Base-by-base conservation (phyloP, 768 basidiomycete species). In the Dendrothele bispora region DNA sequence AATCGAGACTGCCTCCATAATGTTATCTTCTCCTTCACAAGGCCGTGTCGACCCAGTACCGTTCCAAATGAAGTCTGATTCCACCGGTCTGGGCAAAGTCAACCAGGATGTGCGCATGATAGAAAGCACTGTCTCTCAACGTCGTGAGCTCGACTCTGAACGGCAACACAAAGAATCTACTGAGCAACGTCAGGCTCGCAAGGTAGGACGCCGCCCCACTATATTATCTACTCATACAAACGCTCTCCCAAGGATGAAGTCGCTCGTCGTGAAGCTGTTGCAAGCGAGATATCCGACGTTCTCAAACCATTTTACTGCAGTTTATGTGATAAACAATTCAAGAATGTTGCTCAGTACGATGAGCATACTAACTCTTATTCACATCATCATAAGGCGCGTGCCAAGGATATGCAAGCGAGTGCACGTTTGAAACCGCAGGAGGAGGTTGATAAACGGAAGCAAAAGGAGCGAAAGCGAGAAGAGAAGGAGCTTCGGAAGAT, bases 311-410 rank as follows among this genome's bases (percentile, higher is more conserved):
- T 92, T 66, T 91, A 91, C 61, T 93, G 91, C 62, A 67, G 73
- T 21, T 75, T 91, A 17, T 93, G 91, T 69, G 88, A 91, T 52
- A 91, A 91, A 62, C 91, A 93, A 62, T 92, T 91, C 69, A 78
- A 84, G 62, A 92, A 78, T 40, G 87, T 92, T 17, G 83, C 88
- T 0, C 90, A 91, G 58, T 93, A 88, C 56, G 91, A 92, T 54
- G 91, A 92, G 58, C 91, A 93, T 64, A 88, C 87, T 45, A 92
- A 91, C 58, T 91, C 91, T 6, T 91, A 91, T 55, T 87, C 88
- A 0, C 89, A 91, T 59, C 87, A 89, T 56, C 90, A 91, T 69
- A 91, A 87, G 66, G 84, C 84, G 28, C 84, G 91, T 40, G 78
- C 84, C 62, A 84, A 72, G 55, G 89, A 91, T 55, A 88, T 91